Evolutionary conservation across 2,329 filamentous ascomycete species (phyloP).

Genomic region (Endothia cerciana): DNA sequence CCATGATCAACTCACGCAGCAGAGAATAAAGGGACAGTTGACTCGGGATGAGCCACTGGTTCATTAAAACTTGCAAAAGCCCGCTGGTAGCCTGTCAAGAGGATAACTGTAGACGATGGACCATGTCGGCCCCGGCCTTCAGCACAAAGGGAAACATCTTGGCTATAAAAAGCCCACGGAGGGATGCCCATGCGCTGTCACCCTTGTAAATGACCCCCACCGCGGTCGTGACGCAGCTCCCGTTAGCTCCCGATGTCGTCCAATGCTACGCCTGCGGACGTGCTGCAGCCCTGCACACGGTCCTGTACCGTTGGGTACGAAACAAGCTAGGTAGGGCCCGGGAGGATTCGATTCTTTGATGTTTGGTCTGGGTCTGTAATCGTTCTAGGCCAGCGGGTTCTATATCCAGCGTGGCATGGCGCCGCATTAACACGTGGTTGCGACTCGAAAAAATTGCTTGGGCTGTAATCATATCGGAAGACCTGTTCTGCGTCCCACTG

Average conservation of each 20-base stretch:
- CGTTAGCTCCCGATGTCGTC: constrained; percentile 15
- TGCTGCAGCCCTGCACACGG: neutral
- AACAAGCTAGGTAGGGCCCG: too few relatives aligned
- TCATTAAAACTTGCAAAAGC: neutral
- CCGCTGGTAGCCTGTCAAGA: neutral
- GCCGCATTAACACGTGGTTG: constrained; percentile 4
- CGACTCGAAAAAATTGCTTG: neutral
- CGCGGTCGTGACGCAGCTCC: constrained; percentile 7
- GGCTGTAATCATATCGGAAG: constrained; percentile 6
- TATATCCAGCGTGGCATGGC: neutral
- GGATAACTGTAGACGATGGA: neutral
- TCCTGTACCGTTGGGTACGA: too few relatives aligned
- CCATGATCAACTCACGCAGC: constrained; percentile 9
- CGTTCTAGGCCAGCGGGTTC: neutral
- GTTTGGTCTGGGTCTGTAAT: neutral
- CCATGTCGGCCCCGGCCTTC: neutral
- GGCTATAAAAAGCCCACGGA: neutral
- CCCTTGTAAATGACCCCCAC: constrained; percentile 3
- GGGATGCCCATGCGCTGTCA: neutral
- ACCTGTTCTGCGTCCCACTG: constrained; percentile 11
- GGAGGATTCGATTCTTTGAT: neutral
- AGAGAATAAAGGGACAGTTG: neutral
- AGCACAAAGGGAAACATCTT: neutral
- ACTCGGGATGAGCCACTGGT: neutral
- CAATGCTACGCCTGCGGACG: neutral